Evolutionary conservation across 129 eudicot genomes (phyloP), one percentile per base, ranked within the genome.

Genomic region (Flaveria robusta): DNA sequence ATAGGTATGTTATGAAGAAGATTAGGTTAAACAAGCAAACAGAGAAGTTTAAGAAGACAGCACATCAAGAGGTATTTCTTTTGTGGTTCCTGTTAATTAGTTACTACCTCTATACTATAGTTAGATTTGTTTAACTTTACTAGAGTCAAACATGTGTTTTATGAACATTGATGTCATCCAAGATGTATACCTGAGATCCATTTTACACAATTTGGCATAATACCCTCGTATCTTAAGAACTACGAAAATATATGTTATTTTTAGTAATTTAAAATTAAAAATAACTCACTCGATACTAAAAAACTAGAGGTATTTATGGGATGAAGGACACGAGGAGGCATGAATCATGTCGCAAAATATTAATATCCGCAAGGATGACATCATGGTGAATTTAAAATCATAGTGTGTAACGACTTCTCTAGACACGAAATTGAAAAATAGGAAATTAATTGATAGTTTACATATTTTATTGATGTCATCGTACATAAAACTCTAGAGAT

Each of bases 1-100:
- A 45, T 76, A 93, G 98, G 89, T 93, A 90, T 77, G 96, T 93
- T 43, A 63, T 93, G 87, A 93, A 93, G 88, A 93, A 93, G 85
- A 90, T 93, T 63, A 86, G 96, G 13, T 83, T 93, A 64, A 86
- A 83, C 39, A 90, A 93, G 84, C 98, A 90, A 77, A 80, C 96
- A 34, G 97, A 93, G 89, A 93, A 93, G 83, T 90, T 90, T 78
- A 90, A 88, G 85, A 85, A 79, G 29, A 90, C 96, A 42, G 97
- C 96, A 0, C 97, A 86, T 76, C 97, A 90, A 82, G 98, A 93
- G 98, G 98, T 93, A 49, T 70, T 49, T 26, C 75, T 70, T 66
- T 39, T 49, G 68, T 62, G 27, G 43, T 62, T 62, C 20, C 19
- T 54, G 27, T 46, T 74, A 69, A 49, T 74, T 56, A 39, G 16